Evolutionary conservation across 495 filamentous ascomycete species (phyloP).

Genomic region (Staphylotrichum tortipilum): DNA sequence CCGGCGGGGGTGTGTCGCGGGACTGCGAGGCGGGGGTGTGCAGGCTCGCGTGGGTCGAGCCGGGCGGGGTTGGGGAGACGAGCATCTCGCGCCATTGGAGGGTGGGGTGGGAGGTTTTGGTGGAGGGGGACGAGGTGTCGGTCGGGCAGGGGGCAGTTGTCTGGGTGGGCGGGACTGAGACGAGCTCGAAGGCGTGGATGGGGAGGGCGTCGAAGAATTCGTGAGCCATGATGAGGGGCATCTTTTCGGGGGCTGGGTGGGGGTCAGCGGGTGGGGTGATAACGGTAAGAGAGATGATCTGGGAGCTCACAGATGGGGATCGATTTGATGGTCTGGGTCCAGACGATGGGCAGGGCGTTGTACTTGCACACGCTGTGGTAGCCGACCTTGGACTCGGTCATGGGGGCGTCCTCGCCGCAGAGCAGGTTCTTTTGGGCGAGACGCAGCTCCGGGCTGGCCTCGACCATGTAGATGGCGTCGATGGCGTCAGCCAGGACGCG

Average conservation of each 20-base stretch:
- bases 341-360: conserved; percentile 60
- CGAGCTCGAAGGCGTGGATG: conserved; percentile 85
- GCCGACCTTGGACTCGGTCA: conserved; percentile 67
- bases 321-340: conserved; percentile 82
- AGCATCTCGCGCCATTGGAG: conserved; percentile 83
- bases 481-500: conserved; percentile 66
- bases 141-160: conserved; percentile 31
- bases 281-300: conserved; percentile 6
- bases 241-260: conserved; percentile 47
- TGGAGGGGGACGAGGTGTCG: conserved; percentile 37
- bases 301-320: conserved; percentile 47
- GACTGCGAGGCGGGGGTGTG: conserved; percentile 47
- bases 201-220: conserved; percentile 99
- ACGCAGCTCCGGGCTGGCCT: conserved; percentile 71
- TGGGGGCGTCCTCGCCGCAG: conserved; percentile 61
- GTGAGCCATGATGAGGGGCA: conserved; percentile 89
- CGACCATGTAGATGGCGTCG: conserved; percentile 81
- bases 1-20: conserved; percentile 45
- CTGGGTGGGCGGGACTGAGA: conserved; percentile 41
- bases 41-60: conserved; percentile 36
- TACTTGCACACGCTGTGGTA: conserved; percentile 71
- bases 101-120: conserved; percentile 34
- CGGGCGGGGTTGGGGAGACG: conserved; percentile 57
- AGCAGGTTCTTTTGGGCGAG: conserved; percentile 70
- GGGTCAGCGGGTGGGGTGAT: neutral